These are phyloP conservation scores for Globisporangium paroecandrum DNA, from an alignment of 352 stramenopile genomes.

Conservation along the genomic window DNA sequence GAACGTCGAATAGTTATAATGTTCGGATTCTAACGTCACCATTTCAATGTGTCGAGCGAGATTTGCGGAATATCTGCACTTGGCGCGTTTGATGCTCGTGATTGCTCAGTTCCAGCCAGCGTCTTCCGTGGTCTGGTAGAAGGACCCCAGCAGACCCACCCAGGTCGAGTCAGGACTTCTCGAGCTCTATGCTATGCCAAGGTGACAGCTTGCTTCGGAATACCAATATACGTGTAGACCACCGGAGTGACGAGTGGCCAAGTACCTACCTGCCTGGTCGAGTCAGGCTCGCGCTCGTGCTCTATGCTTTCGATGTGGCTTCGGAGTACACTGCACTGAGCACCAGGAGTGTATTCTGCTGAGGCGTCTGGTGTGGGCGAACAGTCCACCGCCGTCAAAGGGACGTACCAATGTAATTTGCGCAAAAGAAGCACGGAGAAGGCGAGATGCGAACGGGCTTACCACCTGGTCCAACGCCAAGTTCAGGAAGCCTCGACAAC, in stretches of 20 bases:
- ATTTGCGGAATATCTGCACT: not conserved
- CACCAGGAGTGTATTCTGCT: not conserved
- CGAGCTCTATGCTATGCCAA: not conserved
- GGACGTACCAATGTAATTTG: not conserved
- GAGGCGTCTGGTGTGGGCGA: too few species aligned
- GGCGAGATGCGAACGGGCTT: too few species aligned
- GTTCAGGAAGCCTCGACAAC: not conserved
- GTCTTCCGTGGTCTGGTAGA: not conserved
- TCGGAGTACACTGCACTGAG: not conserved
- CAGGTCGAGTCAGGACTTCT: not conserved
- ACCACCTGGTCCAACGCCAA: not conserved
- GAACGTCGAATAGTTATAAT: not conserved
- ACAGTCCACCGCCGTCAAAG: not conserved
- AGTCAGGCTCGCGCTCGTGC: not conserved
- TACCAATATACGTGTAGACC: not conserved
- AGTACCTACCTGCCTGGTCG: not conserved
- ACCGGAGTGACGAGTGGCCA: not conserved
- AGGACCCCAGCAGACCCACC: not conserved
- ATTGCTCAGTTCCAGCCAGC: not conserved
- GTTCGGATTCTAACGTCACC: not conserved
- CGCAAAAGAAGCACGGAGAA: not conserved
- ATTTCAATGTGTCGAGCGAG: not conserved
- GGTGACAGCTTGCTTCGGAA: not conserved
- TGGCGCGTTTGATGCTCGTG: not conserved
- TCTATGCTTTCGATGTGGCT: not conserved